These are phyloP conservation scores for Polytrichum commune DNA, from an alignment of 225 moss, liverwort and hornwort species.

Conservation along the genomic window DNA sequence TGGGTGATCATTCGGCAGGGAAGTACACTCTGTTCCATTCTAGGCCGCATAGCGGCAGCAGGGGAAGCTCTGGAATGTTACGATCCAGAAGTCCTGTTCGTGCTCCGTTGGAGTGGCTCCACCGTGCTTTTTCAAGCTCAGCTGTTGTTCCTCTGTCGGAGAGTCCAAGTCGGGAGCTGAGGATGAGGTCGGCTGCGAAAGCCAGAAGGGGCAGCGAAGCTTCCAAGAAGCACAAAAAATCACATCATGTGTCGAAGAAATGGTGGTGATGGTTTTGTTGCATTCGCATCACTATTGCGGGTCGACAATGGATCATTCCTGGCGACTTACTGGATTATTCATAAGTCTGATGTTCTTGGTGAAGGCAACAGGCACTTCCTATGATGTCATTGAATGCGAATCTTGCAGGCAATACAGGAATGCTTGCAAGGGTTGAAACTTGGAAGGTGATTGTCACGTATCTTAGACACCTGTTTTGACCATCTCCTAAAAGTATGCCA, in stretches of 20 bases:
- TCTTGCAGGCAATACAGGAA: too few species aligned
- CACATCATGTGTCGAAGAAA: constrained; percentile 13
- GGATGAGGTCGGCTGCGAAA: constrained; percentile 45
- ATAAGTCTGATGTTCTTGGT: too few species aligned
- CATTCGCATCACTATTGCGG: too few species aligned
- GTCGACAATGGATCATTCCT: too few species aligned
- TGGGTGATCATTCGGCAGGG: constrained; percentile 20
- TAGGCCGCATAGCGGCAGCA: constrained; percentile 11
- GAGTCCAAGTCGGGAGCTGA: constrained; percentile 52
- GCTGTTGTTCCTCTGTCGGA: constrained; percentile 42
- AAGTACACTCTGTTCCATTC: constrained; percentile 42
- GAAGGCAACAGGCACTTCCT: too few species aligned
- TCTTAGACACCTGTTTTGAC: too few species aligned
- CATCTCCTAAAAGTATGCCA: too few species aligned
- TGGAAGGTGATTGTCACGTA: too few species aligned
- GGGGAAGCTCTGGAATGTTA: constrained; percentile 30
- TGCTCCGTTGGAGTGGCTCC: constrained; percentile 44
- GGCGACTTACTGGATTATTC: too few species aligned
- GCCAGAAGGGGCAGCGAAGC: constrained; percentile 27
- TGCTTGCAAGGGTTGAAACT: too few species aligned
- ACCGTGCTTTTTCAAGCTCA: constrained; percentile 38
- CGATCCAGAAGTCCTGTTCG: constrained; percentile 20
- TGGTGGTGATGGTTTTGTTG: constrained; percentile 25
- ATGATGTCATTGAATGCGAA: too few species aligned
- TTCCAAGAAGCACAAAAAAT: constrained; percentile 44